Conservation (phyloP, 768 basidiomycete species). For the Naganishia vishniacii region DNA sequence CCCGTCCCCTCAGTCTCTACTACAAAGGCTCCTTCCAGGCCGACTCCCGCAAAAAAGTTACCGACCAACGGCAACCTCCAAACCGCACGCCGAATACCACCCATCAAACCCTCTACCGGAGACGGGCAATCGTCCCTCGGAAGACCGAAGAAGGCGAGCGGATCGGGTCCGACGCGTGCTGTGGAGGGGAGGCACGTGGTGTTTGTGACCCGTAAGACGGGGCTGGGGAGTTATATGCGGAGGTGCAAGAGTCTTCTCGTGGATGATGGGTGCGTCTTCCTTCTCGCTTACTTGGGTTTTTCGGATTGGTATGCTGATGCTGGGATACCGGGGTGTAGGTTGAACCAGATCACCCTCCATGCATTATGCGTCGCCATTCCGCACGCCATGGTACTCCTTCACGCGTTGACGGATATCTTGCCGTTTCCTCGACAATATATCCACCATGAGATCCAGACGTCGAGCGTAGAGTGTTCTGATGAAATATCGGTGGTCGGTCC, state of each 20-base stretch:
- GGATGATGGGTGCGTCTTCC: constrained; percentile 46
- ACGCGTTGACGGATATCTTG: constrained; percentile 46
- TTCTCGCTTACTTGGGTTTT: too few relatives aligned
- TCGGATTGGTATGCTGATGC: too few relatives aligned
- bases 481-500: constrained; percentile 31
- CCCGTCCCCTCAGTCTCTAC: too few relatives aligned
- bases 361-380: constrained; percentile 47
- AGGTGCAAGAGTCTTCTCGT: constrained; percentile 46
- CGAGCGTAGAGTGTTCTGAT: constrained; percentile 42
- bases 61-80: background rate
- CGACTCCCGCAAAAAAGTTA: background rate
- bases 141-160: background rate
- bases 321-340: too few relatives aligned
- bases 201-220: constrained; percentile 44
- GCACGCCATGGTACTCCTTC: constrained; percentile 43
- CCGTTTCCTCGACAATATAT: constrained; percentile 43
- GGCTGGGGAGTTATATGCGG: constrained; percentile 43
- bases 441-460: constrained; percentile 46
- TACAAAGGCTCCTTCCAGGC: background rate
- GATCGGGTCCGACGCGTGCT: constrained; percentile 8
- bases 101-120: background rate
- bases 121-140: constrained; percentile 1
- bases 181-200: constrained; percentile 40
- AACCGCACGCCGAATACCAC: constrained; percentile 7
- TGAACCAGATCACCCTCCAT: constrained; percentile 40